These are phyloP conservation scores for Diversispora eburnea DNA, from an alignment of 192 early-diverging fungal species.

Conservation along the genomic window DNA sequence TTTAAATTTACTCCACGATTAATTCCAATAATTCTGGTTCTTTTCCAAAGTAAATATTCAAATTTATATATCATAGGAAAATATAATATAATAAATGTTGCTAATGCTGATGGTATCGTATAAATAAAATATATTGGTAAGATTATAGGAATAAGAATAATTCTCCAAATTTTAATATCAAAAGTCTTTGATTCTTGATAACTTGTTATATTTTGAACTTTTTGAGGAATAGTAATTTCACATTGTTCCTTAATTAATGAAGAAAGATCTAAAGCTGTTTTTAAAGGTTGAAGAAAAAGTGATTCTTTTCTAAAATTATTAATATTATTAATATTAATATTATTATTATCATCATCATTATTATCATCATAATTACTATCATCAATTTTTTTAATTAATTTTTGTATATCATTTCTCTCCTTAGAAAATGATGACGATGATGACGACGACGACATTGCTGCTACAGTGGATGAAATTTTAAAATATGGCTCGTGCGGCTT, in stretches of 20 bases:
- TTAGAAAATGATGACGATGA: too few relatives aligned
- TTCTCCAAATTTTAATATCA: background rate
- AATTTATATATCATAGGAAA: constrained; percentile 6
- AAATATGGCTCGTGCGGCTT: background rate
- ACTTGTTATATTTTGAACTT: background rate
- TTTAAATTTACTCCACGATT: background rate
- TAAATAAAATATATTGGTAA: background rate
- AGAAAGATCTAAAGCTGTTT: background rate
- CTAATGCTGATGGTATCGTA: background rate
- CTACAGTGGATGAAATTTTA: background rate
- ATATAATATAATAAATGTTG: background rate
- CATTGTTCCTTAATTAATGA: background rate
- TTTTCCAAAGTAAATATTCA: constrained; percentile 2
- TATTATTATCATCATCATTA: background rate
- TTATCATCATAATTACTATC: background rate
- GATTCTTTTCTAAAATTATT: background rate
- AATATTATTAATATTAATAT: background rate
- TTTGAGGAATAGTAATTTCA: background rate
- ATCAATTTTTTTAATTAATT: too few relatives aligned
- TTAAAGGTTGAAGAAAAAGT: background rate
- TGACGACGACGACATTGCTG: background rate
- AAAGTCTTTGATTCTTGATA: background rate
- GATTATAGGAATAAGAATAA: background rate
- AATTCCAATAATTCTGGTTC: background rate
- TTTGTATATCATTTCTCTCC: too few relatives aligned